Conservation (phyloP, 2,329 filamentous ascomycete species). For the Gaeumannomyces sp. region DNA sequence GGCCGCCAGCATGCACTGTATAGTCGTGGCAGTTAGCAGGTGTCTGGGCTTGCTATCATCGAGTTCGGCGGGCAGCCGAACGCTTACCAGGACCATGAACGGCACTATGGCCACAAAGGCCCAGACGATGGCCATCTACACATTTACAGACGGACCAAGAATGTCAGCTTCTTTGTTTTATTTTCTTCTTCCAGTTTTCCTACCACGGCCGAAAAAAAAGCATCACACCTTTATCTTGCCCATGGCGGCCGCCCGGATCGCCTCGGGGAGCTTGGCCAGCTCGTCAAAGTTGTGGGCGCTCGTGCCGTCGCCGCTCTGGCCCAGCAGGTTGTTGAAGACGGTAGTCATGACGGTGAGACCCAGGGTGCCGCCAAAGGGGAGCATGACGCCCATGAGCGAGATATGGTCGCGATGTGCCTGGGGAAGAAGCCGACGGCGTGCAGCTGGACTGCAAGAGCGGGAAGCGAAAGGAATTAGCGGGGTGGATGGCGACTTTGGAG, state of each 20-base stretch:
- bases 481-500: not conserved
- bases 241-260: not conserved
- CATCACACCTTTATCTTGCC: not conserved
- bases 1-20: constrained; percentile 22
- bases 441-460: constrained; percentile 30
- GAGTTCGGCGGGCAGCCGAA: not conserved
- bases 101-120: constrained; percentile 57
- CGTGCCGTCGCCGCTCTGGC: constrained; percentile 19
- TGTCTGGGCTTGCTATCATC: not conserved
- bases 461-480: constrained; percentile 15
- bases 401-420: constrained; percentile 51
- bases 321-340: constrained; percentile 56
- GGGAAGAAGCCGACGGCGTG: constrained; percentile 59
- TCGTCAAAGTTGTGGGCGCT: constrained; percentile 27
- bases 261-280: constrained; percentile 28
- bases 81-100: constrained; percentile 40
- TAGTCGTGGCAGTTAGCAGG: not conserved
- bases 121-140: constrained; percentile 51
- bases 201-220: not conserved
- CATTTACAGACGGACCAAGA: too few relatives aligned
- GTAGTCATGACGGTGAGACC: constrained; percentile 61
- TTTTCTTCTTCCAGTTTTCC: not conserved
- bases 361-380: constrained; percentile 59
- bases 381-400: constrained; percentile 51
- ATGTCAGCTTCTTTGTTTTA: not conserved